phyloP scores from a whole-genome alignment of 108 stramenopile species.

The Asterionellopsis glacialis region DNA sequence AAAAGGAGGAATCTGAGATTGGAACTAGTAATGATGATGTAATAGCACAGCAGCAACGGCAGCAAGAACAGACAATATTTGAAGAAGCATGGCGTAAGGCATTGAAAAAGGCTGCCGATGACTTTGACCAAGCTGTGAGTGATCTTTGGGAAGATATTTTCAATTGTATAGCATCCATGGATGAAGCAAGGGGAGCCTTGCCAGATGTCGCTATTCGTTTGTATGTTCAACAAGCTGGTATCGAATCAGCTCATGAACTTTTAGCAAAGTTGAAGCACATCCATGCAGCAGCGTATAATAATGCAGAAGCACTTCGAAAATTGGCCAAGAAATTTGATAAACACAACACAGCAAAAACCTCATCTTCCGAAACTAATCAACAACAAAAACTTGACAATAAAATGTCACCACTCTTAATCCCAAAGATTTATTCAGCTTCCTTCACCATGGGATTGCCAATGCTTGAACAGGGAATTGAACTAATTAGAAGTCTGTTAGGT shows the following conservation, averaged over 20 bases:
- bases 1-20: constrained; percentile 8
- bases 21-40: constrained; percentile 6
- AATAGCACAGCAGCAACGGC: constrained; percentile 14
- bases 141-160: constrained; percentile 47
- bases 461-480: constrained; percentile 42
- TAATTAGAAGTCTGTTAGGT: constrained; percentile 36
- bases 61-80: no score
- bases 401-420: constrained; percentile 40
- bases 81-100: constrained; percentile 47
- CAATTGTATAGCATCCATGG: constrained; percentile 18
- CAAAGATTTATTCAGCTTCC: constrained; percentile 47
- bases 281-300: constrained; percentile 48
- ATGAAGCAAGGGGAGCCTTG: constrained; percentile 49
- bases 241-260: constrained; percentile 34
- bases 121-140: constrained; percentile 44
- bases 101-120: constrained; percentile 31
- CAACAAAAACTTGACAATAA: background rate
- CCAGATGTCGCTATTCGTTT: constrained; percentile 54
- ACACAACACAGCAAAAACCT: constrained; percentile 3
- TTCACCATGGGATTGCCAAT: constrained; percentile 35
- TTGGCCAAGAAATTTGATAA: constrained; percentile 77
- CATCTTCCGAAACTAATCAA: no score
- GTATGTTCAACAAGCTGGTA: constrained; percentile 23
- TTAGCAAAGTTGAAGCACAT: constrained; percentile 44
- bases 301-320: constrained; percentile 64